phyloP scores from a whole-genome alignment of 2,329 filamentous ascomycete genomes.

The Xylariales sp. region DNA sequence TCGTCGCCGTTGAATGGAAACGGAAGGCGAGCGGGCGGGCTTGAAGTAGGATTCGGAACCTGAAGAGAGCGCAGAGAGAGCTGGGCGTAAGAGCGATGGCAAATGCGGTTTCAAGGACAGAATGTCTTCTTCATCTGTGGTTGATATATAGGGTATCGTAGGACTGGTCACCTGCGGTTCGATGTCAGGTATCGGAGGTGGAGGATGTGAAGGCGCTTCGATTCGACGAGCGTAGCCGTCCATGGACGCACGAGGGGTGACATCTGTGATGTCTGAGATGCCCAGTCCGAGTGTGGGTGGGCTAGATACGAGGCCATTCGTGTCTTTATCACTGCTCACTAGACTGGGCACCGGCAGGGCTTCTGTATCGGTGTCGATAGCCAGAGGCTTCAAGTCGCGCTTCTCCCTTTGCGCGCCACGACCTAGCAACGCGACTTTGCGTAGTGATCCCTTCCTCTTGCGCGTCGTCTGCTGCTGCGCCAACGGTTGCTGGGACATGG shows the following conservation, averaged over 20 bases:
- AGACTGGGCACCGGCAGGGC: slow-evolving; percentile 16
- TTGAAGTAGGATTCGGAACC: slow-evolving; percentile 60
- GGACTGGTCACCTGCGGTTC: slow-evolving; percentile 41
- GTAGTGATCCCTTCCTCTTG: slow-evolving; percentile 75
- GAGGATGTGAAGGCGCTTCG: slow-evolving; percentile 23
- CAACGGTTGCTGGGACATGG: slow-evolving; percentile 33
- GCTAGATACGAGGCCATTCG: slow-evolving; percentile 4
- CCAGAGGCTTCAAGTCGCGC: slow-evolving; percentile 45
- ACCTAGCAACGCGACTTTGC: slow-evolving; percentile 80
- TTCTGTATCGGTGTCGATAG: slow-evolving; percentile 35
- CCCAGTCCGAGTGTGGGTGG: slow-evolving; percentile 37
- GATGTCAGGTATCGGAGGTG: slow-evolving; percentile 13
- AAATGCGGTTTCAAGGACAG: slow-evolving; percentile 55
- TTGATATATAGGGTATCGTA: slow-evolving; percentile 61
- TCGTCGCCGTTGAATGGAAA: slow-evolving; percentile 39
- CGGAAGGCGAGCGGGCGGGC: slow-evolving; percentile 14
- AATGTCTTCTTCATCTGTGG: slow-evolving; percentile 79
- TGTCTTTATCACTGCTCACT: slow-evolving; percentile 9
- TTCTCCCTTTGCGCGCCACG: slow-evolving; percentile 61
- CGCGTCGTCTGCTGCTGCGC: slow-evolving; percentile 45
- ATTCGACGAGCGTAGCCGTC: slow-evolving; percentile 37
- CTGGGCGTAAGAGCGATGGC: slow-evolving; percentile 38
- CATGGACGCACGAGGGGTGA: slow-evolving; percentile 41
- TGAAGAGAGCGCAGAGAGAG: slow-evolving; percentile 43
- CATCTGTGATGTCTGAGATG: slow-evolving; percentile 42